phyloP scores from a whole-genome alignment of 306 rosid species.

The Vigna nakashimae region DNA sequence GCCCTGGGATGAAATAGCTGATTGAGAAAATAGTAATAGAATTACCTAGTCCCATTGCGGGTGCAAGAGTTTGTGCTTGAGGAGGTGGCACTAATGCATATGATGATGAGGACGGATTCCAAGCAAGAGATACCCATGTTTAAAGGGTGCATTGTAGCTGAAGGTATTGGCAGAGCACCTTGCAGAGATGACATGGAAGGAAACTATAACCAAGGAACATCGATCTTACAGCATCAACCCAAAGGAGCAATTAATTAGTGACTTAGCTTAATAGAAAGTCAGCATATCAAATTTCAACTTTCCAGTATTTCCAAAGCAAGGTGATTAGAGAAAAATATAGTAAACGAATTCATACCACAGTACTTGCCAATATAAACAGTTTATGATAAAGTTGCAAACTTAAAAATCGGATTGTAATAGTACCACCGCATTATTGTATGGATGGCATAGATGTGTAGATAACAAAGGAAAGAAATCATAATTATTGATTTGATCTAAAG shows the following conservation, averaged over 20 bases:
- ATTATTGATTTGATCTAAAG: background rate
- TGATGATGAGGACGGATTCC: constrained; percentile 64
- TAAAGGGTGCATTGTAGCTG: constrained; percentile 58
- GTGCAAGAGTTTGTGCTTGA: constrained; percentile 56
- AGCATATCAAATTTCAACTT: constrained; percentile 13
- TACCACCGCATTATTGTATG: constrained; percentile 66
- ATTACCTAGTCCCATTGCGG: constrained; percentile 54
- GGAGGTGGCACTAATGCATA: constrained; percentile 56
- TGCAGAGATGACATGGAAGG: constrained; percentile 75
- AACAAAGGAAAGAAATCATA: background rate
- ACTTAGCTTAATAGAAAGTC: constrained; percentile 21
- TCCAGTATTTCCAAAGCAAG: constrained; percentile 28
- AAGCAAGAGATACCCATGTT: constrained; percentile 62
- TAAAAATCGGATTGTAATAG: constrained; percentile 20
- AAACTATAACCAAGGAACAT: constrained; percentile 65
- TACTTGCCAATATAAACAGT: constrained; percentile 33
- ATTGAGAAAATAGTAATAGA: constrained; percentile 30
- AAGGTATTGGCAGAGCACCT: constrained; percentile 68
- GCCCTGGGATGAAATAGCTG: constrained; percentile 11
- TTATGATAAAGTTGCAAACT: constrained; percentile 29
- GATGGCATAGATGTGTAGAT: constrained; percentile 32
- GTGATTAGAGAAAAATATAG: constrained; percentile 20
- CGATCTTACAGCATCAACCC: constrained; percentile 37
- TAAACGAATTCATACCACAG: constrained; percentile 5
- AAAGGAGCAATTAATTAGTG: constrained; percentile 27